A percentile compares a stretch with the other conserved stretches of the same genome.
Conservation (phyloP, 2,329 filamentous ascomycete species). For the Cytospora piceicola region DNA sequence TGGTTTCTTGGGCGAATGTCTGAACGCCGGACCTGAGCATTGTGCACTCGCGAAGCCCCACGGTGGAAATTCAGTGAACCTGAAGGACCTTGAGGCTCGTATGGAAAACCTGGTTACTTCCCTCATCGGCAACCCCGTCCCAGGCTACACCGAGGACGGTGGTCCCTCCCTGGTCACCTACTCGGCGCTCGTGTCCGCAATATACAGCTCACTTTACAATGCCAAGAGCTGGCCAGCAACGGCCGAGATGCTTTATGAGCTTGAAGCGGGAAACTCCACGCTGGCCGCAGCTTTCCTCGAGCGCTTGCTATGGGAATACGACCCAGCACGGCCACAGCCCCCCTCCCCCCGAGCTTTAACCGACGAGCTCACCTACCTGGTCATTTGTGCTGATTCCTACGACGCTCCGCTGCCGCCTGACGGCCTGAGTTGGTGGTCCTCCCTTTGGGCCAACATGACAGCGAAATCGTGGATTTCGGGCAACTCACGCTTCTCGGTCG, state of each 20-base stretch:
- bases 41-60: slow-evolving; percentile 48
- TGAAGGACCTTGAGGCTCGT: slow-evolving; percentile 44
- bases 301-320: slow-evolving; percentile 44
- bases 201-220: slow-evolving; percentile 51
- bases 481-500: slow-evolving; percentile 48
- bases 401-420: slow-evolving; percentile 46
- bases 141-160: slow-evolving; percentile 43
- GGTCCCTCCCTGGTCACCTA: slow-evolving; percentile 53
- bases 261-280: slow-evolving; percentile 51
- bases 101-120: slow-evolving; percentile 45
- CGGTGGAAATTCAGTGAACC: slow-evolving; percentile 38
- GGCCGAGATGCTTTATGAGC: slow-evolving; percentile 47
- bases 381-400: slow-evolving; percentile 52
- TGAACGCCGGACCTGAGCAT: slow-evolving; percentile 50
- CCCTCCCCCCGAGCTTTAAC: slow-evolving; percentile 39
- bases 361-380: slow-evolving; percentile 46
- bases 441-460: slow-evolving; percentile 54
- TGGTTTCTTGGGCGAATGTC: slow-evolving; percentile 55
- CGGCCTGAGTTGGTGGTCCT: slow-evolving; percentile 50
- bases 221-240: slow-evolving; percentile 47
- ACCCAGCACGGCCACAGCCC: slow-evolving; percentile 43
- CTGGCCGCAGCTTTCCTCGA: slow-evolving; percentile 47
- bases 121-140: slow-evolving; percentile 44
- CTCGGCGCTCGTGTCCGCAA: slow-evolving; percentile 43
- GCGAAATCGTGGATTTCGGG: slow-evolving; percentile 50